These are phyloP conservation scores for Kwoniella sp. DNA, from an alignment of 768 basidiomycete genomes.

Conservation along the genomic window DNA sequence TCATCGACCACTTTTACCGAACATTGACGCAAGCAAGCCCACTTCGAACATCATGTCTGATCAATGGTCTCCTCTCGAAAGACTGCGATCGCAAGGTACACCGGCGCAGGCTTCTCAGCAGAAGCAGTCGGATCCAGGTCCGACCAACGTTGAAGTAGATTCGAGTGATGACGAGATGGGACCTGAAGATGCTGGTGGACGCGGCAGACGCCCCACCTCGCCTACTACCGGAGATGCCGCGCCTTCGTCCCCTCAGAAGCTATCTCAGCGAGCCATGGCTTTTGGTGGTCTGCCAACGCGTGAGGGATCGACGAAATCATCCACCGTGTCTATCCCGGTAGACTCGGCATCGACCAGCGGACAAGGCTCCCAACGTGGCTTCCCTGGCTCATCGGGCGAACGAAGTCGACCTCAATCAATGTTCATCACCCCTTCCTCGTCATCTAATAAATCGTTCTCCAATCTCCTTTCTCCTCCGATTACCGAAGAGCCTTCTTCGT, in stretches of 20 bases:
- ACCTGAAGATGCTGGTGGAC: conserved; percentile 40
- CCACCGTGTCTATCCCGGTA: conserved; percentile 11
- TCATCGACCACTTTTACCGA: conserved; percentile 25
- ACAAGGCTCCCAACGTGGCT: background rate
- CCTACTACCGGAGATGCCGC: background rate
- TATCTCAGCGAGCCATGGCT: conserved; percentile 11
- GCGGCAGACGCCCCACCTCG: conserved; percentile 4
- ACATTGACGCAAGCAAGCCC: conserved; percentile 22
- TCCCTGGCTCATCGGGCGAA: conserved; percentile 2
- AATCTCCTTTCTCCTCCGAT: conserved; percentile 8
- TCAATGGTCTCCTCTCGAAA: conserved; percentile 34
- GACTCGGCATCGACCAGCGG: background rate
- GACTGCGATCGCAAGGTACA: background rate
- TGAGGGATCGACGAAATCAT: conserved; percentile 17
- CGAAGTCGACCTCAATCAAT: conserved; percentile 39
- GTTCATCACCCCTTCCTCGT: conserved; percentile 30
- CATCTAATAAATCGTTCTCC: conserved; percentile 6
- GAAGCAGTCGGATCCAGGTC: background rate
- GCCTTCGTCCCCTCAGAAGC: conserved; percentile 3
- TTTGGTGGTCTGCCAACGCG: conserved; percentile 11
- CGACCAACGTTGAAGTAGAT: conserved; percentile 15
- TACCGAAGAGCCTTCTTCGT: conserved; percentile 10
- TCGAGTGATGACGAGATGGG: conserved; percentile 48
- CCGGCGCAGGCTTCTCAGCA: conserved; percentile 1
- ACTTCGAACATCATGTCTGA: conserved; percentile 29